Percentiles rank a stretch among this genome's conserved stretches.
Conservation (phyloP, 1,139 yeast genomes). For the Scheffersomyces quercinus region DNA sequence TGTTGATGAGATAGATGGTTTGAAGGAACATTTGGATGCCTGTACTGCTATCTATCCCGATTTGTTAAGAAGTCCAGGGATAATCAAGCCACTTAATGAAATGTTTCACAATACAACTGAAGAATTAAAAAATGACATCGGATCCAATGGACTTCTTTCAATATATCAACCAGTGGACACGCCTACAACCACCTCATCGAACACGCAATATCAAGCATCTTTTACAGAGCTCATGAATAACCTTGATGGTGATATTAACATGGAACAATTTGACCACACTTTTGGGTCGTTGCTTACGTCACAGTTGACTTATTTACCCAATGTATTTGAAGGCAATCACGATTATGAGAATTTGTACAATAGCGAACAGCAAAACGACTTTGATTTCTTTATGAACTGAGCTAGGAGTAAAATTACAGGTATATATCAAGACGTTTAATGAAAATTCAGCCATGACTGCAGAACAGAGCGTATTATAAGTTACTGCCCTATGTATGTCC, state of each 20-base stretch:
- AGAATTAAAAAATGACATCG: no score
- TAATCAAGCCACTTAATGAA: no score
- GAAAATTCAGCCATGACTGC: neutral
- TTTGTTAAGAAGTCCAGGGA: constrained; percentile 11
- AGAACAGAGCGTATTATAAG: constrained; percentile 2
- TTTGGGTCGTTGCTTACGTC: constrained; percentile 13
- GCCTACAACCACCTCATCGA: neutral
- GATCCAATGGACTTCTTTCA: no score
- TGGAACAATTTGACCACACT: constrained; percentile 11
- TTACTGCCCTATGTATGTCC: neutral
- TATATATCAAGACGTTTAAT: no score
- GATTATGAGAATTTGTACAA: neutral
- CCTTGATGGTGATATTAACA: neutral
- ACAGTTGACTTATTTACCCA: constrained; percentile 15
- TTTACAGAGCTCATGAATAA: neutral
- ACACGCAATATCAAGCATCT: neutral
- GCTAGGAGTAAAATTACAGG: no score
- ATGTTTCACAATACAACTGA: no score
- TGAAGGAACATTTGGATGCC: constrained; percentile 17
- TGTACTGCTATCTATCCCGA: constrained; percentile 21
- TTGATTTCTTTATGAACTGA: neutral
- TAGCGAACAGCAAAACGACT: neutral
- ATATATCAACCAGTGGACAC: neutral
- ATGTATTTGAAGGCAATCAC: constrained; percentile 6
- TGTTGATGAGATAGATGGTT: constrained; percentile 12